Evolutionary conservation across 2,329 filamentous ascomycete species (phyloP).

Genomic region (Akanthomyces muscarius): DNA sequence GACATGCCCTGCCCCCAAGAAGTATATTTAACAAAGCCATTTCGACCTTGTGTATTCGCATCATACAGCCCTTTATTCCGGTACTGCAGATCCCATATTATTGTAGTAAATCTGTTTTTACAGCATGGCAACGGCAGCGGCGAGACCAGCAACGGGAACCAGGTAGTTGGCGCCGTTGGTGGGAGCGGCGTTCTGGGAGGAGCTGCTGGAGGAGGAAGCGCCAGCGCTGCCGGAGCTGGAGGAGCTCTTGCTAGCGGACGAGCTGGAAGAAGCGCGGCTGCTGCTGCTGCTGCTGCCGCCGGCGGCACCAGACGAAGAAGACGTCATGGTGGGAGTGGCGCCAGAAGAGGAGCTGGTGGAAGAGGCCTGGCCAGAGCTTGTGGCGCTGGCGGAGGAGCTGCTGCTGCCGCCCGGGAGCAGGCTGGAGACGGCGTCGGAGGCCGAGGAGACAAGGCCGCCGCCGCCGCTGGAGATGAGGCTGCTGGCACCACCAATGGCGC

Average conservation of each 20-base stretch:
- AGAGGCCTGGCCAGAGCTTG: background rate
- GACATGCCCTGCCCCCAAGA: background rate
- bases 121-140: slow-evolving; percentile 17
- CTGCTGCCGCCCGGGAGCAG: background rate
- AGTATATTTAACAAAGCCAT: no score
- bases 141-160: slow-evolving; percentile 15
- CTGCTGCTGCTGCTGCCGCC: background rate
- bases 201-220: background rate
- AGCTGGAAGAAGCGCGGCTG: background rate
- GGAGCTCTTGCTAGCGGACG: background rate
- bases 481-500: background rate
- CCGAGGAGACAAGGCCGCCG: slow-evolving; percentile 11
- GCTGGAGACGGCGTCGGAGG: background rate
- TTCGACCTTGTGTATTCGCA: background rate
- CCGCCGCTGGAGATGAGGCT: slow-evolving; percentile 1
- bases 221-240: background rate
- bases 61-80: background rate
- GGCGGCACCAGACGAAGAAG: background rate
- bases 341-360: background rate
- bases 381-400: background rate
- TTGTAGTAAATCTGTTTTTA: background rate
- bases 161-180: slow-evolving; percentile 13
- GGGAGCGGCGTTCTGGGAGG: slow-evolving; percentile 5
- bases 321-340: background rate
- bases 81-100: slow-evolving; percentile 8